Conservation (phyloP, 106 monocot species). For the Gastrodia elata region DNA sequence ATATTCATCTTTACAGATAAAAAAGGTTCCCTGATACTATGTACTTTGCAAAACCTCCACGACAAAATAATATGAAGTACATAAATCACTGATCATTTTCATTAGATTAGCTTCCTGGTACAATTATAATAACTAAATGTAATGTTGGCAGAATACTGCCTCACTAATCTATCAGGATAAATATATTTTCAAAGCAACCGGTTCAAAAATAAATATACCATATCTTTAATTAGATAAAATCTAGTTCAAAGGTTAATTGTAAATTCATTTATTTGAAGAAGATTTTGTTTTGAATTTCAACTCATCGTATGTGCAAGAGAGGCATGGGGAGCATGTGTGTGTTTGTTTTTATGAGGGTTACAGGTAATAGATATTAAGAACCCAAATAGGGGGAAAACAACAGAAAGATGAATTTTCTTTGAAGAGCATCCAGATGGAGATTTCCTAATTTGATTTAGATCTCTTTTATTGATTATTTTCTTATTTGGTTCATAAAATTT, state of each 20-base stretch:
- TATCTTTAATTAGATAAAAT: neutral
- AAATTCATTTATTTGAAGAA: neutral
- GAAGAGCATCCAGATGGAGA: neutral
- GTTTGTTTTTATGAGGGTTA: neutral
- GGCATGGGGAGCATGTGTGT: neutral
- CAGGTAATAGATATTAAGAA: neutral
- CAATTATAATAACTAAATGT: neutral
- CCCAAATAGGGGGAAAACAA: neutral
- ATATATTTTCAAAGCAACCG: neutral
- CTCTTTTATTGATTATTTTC: neutral
- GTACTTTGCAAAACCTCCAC: neutral
- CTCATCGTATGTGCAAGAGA: neutral
- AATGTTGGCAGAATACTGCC: neutral
- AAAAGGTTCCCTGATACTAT: neutral
- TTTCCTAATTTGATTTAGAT: neutral
- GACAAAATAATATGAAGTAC: neutral
- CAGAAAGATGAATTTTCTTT: neutral
- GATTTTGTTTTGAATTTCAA: neutral
- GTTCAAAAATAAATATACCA: neutral
- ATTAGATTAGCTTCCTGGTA: neutral
- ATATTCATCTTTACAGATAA: conserved; percentile 1
- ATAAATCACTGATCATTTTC: neutral
- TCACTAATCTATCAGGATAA: neutral
- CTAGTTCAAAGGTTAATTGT: neutral
- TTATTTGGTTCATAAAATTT: neutral